phyloP scores from a whole-genome alignment of 768 basidiomycete species.

The Termitomyces sp. region DNA sequence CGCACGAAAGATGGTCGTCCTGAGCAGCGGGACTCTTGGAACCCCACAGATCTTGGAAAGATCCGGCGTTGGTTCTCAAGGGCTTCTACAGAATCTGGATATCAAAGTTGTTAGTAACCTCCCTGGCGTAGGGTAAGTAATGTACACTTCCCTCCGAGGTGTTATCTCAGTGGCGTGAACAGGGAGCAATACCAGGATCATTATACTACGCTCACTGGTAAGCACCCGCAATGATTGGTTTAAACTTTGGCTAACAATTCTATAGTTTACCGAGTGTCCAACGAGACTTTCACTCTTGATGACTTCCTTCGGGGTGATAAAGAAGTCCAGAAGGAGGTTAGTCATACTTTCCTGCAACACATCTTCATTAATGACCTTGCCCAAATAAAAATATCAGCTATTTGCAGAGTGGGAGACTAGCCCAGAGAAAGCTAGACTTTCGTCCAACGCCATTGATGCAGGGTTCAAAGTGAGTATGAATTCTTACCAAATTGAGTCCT shows the following conservation, averaged over 20 bases:
- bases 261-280: constrained; percentile 62
- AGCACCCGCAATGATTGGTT: constrained; percentile 12
- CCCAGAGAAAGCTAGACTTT: constrained; percentile 62
- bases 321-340: constrained; percentile 51
- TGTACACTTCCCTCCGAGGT: neutral
- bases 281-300: constrained; percentile 57
- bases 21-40: constrained; percentile 64
- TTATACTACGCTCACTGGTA: constrained; percentile 64
- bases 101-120: constrained; percentile 65
- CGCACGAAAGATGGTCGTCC: constrained; percentile 62
- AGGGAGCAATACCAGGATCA: constrained; percentile 74
- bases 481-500: neutral
- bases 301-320: constrained; percentile 68
- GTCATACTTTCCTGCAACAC: neutral
- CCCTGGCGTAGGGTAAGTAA: constrained; percentile 59
- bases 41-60: constrained; percentile 73
- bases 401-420: constrained; percentile 63
- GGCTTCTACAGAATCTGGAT: constrained; percentile 49
- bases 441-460: constrained; percentile 71
- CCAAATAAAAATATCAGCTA: constrained; percentile 27
- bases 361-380: neutral
- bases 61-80: constrained; percentile 58
- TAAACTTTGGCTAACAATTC: neutral
- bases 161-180: constrained; percentile 1
- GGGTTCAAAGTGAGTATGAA: constrained; percentile 53